Conservation (phyloP, 2,329 filamentous ascomycete species). For the Davidsoniella virescens region DNA sequence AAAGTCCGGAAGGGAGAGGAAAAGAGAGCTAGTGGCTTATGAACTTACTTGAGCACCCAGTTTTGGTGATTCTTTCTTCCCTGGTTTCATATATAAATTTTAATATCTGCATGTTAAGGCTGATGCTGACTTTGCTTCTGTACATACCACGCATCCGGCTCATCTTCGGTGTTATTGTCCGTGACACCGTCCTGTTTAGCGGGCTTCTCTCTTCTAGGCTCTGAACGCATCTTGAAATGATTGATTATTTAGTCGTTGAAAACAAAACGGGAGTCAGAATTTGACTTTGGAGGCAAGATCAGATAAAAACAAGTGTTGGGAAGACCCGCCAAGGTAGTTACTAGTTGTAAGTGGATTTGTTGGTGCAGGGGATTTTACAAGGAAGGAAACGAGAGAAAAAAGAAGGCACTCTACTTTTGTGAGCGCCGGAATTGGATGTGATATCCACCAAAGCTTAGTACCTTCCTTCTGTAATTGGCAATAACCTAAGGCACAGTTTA, state of each 20-base stretch:
- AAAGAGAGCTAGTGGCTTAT: neutral
- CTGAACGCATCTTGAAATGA: neutral
- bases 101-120: slow-evolving; percentile 12
- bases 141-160: slow-evolving; percentile 84
- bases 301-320: neutral
- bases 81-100: slow-evolving; percentile 29
- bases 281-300: no score
- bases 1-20: neutral
- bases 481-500: neutral
- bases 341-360: neutral
- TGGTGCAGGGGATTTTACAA: no score
- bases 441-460: no score
- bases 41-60: slow-evolving; percentile 66
- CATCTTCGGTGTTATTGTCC: slow-evolving; percentile 51
- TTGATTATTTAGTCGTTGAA: no score
- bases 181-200: slow-evolving; percentile 14
- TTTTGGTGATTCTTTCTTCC: slow-evolving; percentile 97
- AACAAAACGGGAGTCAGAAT: no score
- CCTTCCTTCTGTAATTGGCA: no score
- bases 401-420: no score
- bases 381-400: neutral
- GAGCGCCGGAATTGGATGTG: no score
- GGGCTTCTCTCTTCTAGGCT: slow-evolving; percentile 15
- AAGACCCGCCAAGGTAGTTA: neutral
- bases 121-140: neutral